phyloP scores from a whole-genome alignment of 306 rosid species.

The Cicer judaicum region DNA sequence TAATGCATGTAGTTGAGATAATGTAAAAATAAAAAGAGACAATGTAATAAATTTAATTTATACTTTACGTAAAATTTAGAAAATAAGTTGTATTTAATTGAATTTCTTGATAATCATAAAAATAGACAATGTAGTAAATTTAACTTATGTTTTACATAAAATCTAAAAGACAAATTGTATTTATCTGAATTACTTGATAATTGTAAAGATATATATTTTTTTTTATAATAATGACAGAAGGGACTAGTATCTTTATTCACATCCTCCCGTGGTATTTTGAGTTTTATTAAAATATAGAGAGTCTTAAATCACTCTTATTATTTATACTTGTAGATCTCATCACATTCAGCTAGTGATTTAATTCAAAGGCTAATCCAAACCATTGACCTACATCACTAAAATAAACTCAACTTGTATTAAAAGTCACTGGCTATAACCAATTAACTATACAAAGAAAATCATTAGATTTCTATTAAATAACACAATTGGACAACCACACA shows the following conservation, averaged over 20 bases:
- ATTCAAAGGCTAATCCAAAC: conserved; percentile 48
- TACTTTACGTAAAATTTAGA: not conserved
- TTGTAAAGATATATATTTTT: too few species aligned
- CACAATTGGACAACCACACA: conserved; percentile 40
- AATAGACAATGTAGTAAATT: too few species aligned
- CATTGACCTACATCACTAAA: conserved; percentile 48
- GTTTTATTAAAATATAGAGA: conserved; percentile 9
- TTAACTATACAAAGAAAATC: conserved; percentile 21
- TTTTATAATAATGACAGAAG: not conserved
- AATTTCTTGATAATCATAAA: too few species aligned
- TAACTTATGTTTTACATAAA: too few species aligned
- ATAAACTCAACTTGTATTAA: conserved; percentile 37
- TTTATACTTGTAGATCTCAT: conserved; percentile 20
- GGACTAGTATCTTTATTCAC: not conserved
- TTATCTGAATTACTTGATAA: too few species aligned
- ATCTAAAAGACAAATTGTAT: not conserved
- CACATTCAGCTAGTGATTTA: conserved; percentile 23
- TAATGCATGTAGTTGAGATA: too few species aligned
- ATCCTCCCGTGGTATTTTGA: not conserved
- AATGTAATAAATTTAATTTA: not conserved
- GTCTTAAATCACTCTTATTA: not conserved
- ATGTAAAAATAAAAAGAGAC: not conserved
- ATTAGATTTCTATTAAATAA: conserved; percentile 3
- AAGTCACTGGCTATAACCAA: conserved; percentile 39
- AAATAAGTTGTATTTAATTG: too few species aligned